Percentiles rank a stretch among this genome's conserved stretches.
These are phyloP conservation scores for Colletotrichum sublineola DNA, from an alignment of 2,329 filamentous ascomycete species.

Conservation along the genomic window DNA sequence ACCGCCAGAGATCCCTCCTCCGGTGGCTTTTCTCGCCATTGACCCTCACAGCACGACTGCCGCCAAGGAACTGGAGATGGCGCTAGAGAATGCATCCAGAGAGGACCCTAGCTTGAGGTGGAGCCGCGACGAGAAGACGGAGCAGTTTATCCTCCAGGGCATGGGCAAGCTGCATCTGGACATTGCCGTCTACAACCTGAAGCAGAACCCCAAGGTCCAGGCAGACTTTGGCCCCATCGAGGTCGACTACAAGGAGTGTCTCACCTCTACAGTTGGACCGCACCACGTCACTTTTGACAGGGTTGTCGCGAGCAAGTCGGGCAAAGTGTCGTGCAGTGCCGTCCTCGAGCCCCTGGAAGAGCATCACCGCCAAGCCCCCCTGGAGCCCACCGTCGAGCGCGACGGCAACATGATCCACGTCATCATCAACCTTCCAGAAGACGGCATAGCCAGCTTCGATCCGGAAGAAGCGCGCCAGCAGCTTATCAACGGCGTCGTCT, in stretches of 20 bases:
- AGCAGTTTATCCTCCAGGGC: slow-evolving; percentile 91
- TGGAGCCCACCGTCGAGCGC: slow-evolving; percentile 61
- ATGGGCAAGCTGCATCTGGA: slow-evolving; percentile 98
- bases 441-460: slow-evolving; percentile 64
- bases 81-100: slow-evolving; percentile 81
- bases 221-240: slow-evolving; percentile 90
- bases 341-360: slow-evolving; percentile 72
- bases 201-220: slow-evolving; percentile 90
- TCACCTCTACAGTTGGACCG: slow-evolving; percentile 69
- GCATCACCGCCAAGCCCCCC: slow-evolving; percentile 51
- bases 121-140: slow-evolving; percentile 87
- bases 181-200: slow-evolving; percentile 88
- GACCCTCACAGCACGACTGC: slow-evolving; percentile 84
- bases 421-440: slow-evolving; percentile 64
- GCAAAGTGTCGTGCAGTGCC: slow-evolving; percentile 82
- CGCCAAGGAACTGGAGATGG: slow-evolving; percentile 82
- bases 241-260: slow-evolving; percentile 92
- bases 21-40: slow-evolving; percentile 96
- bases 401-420: slow-evolving; percentile 79
- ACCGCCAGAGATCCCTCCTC: slow-evolving; percentile 89
- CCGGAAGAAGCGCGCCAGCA: slow-evolving; percentile 66
- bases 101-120: slow-evolving; percentile 95
- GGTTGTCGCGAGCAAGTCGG: slow-evolving; percentile 82
- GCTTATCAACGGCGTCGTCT: slow-evolving; percentile 83
- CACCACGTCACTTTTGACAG: slow-evolving; percentile 79